Conservation (phyloP, 2,329 filamentous ascomycete genomes). For the Epichloe gansuensis region DNA sequence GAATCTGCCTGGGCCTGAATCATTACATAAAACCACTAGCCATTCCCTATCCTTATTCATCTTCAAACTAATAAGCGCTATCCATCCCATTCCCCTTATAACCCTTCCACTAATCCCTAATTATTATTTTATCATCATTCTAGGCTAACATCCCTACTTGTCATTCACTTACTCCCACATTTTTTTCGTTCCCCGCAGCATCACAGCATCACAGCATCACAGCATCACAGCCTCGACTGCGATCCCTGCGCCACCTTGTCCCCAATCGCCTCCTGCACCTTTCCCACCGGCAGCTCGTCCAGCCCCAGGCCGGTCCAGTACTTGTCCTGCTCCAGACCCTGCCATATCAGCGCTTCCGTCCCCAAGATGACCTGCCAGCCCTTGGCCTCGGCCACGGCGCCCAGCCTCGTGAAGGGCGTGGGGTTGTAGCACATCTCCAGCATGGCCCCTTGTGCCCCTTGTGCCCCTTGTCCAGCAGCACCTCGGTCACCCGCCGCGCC, state of each 20-base stretch:
- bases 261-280: constrained; percentile 42
- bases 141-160: too few relatives aligned
- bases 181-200: neutral
- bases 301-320: constrained; percentile 54
- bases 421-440: constrained; percentile 82
- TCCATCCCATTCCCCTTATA: too few relatives aligned
- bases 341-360: constrained; percentile 66
- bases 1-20: too few relatives aligned
- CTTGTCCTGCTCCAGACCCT: constrained; percentile 57
- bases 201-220: neutral
- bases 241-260: constrained; percentile 24
- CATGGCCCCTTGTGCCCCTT: constrained; percentile 53
- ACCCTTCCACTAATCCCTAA: too few relatives aligned
- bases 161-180: neutral
- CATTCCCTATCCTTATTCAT: too few relatives aligned
- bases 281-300: constrained; percentile 45
- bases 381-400: constrained; percentile 43
- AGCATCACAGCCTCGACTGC: constrained; percentile 14
- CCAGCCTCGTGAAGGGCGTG: constrained; percentile 53
- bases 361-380: constrained; percentile 67
- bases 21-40: too few relatives aligned
- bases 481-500: constrained; percentile 43
- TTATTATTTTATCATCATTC: too few relatives aligned
- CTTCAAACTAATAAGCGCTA: too few relatives aligned
- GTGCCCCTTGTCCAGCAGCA: constrained; percentile 31